These are phyloP conservation scores for Incumbomyces lentus DNA, from an alignment of 2,329 filamentous ascomycete genomes.

Conservation along the genomic window DNA sequence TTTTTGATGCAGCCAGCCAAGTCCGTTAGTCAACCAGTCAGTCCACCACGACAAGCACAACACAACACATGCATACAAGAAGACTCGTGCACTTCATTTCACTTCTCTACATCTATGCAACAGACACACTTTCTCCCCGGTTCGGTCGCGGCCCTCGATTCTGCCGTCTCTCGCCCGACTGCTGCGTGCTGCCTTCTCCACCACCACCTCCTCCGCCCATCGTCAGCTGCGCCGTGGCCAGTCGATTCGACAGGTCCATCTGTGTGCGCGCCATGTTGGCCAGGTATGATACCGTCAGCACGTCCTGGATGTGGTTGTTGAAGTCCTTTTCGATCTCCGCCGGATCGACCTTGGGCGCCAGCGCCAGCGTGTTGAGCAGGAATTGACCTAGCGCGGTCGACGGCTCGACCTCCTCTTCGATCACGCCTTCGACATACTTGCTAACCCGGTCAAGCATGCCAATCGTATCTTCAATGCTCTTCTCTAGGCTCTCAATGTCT, in stretches of 20 bases:
- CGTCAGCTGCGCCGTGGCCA: constrained; percentile 67
- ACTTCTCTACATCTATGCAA: constrained; percentile 8
- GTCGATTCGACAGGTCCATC: constrained; percentile 91
- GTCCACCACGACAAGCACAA: neutral
- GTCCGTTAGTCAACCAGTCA: neutral
- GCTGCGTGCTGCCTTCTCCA: constrained; percentile 21
- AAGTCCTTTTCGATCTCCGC: constrained; percentile 92
- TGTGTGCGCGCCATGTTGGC: constrained; percentile 98
- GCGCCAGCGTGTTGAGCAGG: constrained; percentile 81
- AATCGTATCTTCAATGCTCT: constrained; percentile 76
- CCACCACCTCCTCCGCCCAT: constrained; percentile 40
- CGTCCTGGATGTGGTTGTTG: constrained; percentile 99
- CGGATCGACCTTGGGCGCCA: constrained; percentile 89
- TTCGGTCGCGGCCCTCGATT: constrained; percentile 31
- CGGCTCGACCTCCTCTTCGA: constrained; percentile 88
- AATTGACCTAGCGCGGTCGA: constrained; percentile 90
- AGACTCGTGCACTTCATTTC: neutral
- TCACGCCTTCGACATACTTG: constrained; percentile 82
- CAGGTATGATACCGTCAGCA: constrained; percentile 94
- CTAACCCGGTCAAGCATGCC: constrained; percentile 83
- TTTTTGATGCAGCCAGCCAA: neutral
- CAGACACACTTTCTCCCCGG: constrained; percentile 19
- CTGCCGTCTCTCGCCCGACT: constrained; percentile 26
- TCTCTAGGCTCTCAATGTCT: constrained; percentile 81
- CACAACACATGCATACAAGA: no score